A percentile compares a stretch with the other conserved stretches of the same genome.
Conservation (phyloP, 2,329 filamentous ascomycete species). For the Trichoderma asperellum region DNA sequence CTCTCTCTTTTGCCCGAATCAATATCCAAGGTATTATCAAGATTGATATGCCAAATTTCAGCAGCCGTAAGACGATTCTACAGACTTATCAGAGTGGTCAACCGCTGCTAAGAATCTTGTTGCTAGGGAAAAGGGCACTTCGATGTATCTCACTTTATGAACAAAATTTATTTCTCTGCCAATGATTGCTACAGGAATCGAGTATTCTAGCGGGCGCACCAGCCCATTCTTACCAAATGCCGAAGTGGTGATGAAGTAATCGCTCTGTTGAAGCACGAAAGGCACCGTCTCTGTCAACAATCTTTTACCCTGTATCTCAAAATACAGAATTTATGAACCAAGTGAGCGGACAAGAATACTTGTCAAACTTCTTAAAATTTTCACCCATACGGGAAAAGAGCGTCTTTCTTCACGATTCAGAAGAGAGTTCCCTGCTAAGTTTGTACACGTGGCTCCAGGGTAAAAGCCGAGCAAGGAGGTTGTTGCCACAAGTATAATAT, state of each 20-base stretch:
- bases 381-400: no score
- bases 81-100: slow-evolving; percentile 42
- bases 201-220: slow-evolving; percentile 45
- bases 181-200: slow-evolving; percentile 44
- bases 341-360: no score
- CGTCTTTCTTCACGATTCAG: slow-evolving; percentile 36
- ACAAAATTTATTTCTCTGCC: slow-evolving; percentile 47
- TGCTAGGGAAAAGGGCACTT: slow-evolving; percentile 46
- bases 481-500: slow-evolving; percentile 51
- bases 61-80: slow-evolving; percentile 42
- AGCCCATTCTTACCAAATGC: slow-evolving; percentile 43
- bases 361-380: slow-evolving; percentile 35
- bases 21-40: slow-evolving; percentile 51
- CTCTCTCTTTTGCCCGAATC: slow-evolving; percentile 42
- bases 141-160: slow-evolving; percentile 50
- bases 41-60: slow-evolving; percentile 47
- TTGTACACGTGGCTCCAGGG: slow-evolving; percentile 52
- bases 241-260: slow-evolving; percentile 48
- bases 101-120: slow-evolving; percentile 39
- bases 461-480: slow-evolving; percentile 61
- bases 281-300: slow-evolving; percentile 46
- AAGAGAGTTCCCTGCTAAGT: slow-evolving; percentile 46
- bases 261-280: slow-evolving; percentile 44
- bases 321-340: slow-evolving; percentile 34
- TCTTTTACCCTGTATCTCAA: slow-evolving; percentile 39